Base-by-base conservation (phyloP, 768 basidiomycete genomes). In the Cystobasidium ongulense region DNA sequence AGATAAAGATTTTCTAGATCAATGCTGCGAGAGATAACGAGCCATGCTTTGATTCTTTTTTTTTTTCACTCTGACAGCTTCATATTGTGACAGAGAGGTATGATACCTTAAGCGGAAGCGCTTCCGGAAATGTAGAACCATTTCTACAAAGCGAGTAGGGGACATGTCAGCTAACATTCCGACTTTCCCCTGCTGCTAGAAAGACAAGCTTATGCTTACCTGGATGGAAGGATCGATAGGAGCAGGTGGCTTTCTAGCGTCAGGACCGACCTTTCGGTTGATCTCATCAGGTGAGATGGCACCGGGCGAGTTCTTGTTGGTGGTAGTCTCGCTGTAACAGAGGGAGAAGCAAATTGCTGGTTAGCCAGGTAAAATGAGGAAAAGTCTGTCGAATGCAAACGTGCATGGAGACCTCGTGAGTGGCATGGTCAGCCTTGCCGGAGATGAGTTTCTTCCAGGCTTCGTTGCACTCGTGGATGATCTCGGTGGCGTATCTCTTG, bases 381-480 rank as follows among this genome's bases (percentile, higher is more conserved):
- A 46, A n/a, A n/a, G n/a, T n/a, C n/a, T n/a, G 36, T 31, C 52
- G 27, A 53, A 62, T n/a, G 50, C 21, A 21, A 41, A 84, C 91
- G 70, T 78, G 96, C 95, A 93, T 92, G 75, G 90, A 88, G 73
- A 97, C 80, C 72, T 92, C 89, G 81, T 89, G 89, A 54, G 83
- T 81, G 57, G 86, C 31, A 53, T 71, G 68, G 68, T 71, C 75
- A 46, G 79, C 70, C 76, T 96, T 90, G 75, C 93, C 92, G 65
- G 83, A 84, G 81, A 93, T 85, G 78, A 99, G 87, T 80, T 90
- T 90, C 80, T 92, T 91, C 96, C 96, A 99, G 41, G 96, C 90
- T 82, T 98, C 96, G 81, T 98, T 89, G 83, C 91, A 94, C 82
- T 99, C 96, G 82, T 96, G 94, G 80, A 99, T 90, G 84, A 98